These are phyloP conservation scores for Cutaneotrichosporon cutaneum DNA, from an alignment of 1,284 basidiomycete species.

Conservation along the genomic window DNA sequence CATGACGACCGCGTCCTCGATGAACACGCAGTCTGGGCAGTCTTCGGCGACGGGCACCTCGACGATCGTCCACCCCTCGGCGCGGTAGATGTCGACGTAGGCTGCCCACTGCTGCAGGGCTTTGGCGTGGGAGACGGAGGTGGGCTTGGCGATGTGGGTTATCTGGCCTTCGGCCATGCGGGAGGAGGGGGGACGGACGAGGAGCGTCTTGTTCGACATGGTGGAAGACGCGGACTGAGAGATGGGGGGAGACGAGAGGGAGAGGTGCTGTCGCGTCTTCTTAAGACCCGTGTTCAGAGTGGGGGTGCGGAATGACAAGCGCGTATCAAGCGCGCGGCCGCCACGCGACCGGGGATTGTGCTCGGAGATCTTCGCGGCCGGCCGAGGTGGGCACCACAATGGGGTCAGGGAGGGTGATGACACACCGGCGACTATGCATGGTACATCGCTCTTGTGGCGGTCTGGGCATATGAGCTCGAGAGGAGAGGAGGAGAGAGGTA, in stretches of 20 bases:
- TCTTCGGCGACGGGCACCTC: conserved; percentile 13
- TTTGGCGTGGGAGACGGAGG: conserved; percentile 1
- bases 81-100: conserved; percentile 6
- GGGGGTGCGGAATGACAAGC: too few species aligned
- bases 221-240: not conserved
- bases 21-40: conserved; percentile 17
- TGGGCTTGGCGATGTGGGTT: conserved; percentile 13
- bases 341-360: too few species aligned
- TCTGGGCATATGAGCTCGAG: too few species aligned
- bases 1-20: conserved; percentile 18
- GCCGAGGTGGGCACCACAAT: too few species aligned
- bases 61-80: conserved; percentile 9
- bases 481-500: too few species aligned
- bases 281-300: not conserved
- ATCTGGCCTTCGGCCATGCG: conserved; percentile 19
- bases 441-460: too few species aligned
- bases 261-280: not conserved
- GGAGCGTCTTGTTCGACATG: conserved; percentile 4
- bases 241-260: not conserved
- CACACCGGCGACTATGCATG: too few species aligned
- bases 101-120: conserved; percentile 10
- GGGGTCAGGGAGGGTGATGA: too few species aligned
- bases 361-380: too few species aligned
- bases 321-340: too few species aligned
- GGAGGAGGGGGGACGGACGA: conserved; percentile 11